These are phyloP conservation scores for Ophiostoma ips DNA, from an alignment of 2,329 filamentous ascomycete species.

Conservation along the genomic window DNA sequence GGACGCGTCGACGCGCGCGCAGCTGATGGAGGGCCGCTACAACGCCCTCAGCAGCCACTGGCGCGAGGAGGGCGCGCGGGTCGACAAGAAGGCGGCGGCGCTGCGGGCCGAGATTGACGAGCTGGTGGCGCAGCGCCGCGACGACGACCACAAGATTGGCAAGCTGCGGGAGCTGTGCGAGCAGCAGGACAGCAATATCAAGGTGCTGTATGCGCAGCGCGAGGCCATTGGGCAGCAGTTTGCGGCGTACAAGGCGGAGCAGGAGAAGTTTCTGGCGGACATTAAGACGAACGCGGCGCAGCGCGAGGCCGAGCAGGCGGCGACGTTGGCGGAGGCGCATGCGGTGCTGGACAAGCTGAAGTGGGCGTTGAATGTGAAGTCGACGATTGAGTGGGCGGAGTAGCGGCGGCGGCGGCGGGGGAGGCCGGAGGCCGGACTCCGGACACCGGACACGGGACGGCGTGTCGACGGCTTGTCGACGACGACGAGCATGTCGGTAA, in stretches of 20 bases:
- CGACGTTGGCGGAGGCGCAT: constrained; percentile 42
- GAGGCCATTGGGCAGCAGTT: constrained; percentile 46
- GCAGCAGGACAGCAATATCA: constrained; percentile 57
- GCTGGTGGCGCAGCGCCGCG: constrained; percentile 39
- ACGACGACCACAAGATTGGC: constrained; percentile 49
- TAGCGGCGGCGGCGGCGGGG: constrained; percentile 17
- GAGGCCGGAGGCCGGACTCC: neutral
- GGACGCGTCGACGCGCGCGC: constrained; percentile 48
- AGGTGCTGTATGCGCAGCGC: constrained; percentile 45
- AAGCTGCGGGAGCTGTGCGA: constrained; percentile 56
- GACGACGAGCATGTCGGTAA: too few species aligned
- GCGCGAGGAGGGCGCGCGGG: constrained; percentile 51
- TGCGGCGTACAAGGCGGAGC: constrained; percentile 48
- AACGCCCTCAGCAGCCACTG: constrained; percentile 52
- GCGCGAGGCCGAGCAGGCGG: constrained; percentile 48
- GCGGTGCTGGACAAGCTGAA: constrained; percentile 52
- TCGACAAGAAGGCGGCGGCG: constrained; percentile 35
- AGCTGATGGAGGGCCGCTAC: constrained; percentile 57
- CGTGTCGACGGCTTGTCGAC: neutral
- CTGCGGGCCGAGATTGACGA: constrained; percentile 39
- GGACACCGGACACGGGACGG: too few species aligned
- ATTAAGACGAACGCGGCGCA: constrained; percentile 44
- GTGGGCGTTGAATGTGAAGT: constrained; percentile 58
- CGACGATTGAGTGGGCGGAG: constrained; percentile 41
- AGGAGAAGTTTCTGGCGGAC: constrained; percentile 44